A percentile compares a stretch with the other conserved stretches of the same genome.
These are phyloP conservation scores for Termitomyces sp. DNA, from an alignment of 1,284 basidiomycete genomes.

Conservation along the genomic window DNA sequence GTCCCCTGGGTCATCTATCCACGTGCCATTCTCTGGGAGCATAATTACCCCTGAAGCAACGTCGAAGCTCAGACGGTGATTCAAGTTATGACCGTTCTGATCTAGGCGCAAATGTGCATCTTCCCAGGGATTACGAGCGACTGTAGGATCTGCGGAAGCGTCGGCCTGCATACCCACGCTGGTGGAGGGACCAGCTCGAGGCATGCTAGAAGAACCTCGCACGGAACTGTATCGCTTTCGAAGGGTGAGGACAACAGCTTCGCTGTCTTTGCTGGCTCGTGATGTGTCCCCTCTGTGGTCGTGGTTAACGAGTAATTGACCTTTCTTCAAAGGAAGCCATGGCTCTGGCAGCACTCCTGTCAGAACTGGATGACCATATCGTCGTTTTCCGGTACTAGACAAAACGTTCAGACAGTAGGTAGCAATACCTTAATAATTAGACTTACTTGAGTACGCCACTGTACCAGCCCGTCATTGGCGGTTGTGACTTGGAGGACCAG, in stretches of 20 bases:
- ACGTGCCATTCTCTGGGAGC: conserved; percentile 72
- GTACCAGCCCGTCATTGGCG: conserved; percentile 92
- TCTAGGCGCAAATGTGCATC: conserved; percentile 28
- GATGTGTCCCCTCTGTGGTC: conserved; percentile 31
- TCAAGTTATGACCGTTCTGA: conserved; percentile 21
- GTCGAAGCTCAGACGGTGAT: conserved; percentile 71
- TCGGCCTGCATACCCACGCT: conserved; percentile 2
- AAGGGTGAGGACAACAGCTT: conserved; percentile 72
- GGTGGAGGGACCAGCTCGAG: conserved; percentile 14
- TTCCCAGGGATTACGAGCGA: conserved; percentile 49
- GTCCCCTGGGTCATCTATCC: conserved; percentile 51
- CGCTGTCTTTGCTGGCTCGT: conserved; percentile 37
- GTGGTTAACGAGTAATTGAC: conserved; percentile 62
- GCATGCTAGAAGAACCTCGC: conserved; percentile 3
- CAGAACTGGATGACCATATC: conserved; percentile 89
- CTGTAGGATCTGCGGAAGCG: conserved; percentile 17
- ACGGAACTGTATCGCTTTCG: conserved; percentile 56
- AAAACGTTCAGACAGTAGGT: background rate
- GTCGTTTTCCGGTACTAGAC: conserved; percentile 71
- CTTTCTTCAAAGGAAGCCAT: conserved; percentile 85
- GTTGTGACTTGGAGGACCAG: conserved; percentile 63
- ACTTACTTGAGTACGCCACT: conserved; percentile 82
- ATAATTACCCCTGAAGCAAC: conserved; percentile 79
- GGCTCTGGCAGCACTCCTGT: conserved; percentile 85
- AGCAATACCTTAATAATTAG: background rate